These are phyloP conservation scores for Xenosphaeropsis pyriputrescens DNA, from an alignment of 2,329 filamentous ascomycete species.

Conservation along the genomic window DNA sequence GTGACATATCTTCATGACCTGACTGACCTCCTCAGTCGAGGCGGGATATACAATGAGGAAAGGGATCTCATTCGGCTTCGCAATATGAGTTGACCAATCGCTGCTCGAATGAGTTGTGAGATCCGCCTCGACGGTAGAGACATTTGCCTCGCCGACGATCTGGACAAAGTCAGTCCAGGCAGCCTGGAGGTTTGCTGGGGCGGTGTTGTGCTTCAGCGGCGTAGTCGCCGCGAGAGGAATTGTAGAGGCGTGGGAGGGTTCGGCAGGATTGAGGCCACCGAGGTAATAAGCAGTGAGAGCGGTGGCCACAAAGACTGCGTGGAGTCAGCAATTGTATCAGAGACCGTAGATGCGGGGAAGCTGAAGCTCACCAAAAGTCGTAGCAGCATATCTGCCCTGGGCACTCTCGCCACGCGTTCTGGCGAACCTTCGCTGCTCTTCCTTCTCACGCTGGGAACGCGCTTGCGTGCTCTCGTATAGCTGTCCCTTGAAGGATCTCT, in stretches of 20 bases:
- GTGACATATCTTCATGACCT: slow-evolving; percentile 82
- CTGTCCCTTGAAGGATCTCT: slow-evolving; percentile 36
- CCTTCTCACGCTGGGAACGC: slow-evolving; percentile 37
- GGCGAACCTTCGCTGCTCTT: slow-evolving; percentile 35
- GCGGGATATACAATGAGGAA: slow-evolving; percentile 65
- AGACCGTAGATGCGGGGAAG: background rate
- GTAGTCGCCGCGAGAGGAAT: slow-evolving; percentile 36
- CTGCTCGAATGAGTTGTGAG: slow-evolving; percentile 42
- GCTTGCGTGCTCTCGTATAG: slow-evolving; percentile 42
- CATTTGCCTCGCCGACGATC: slow-evolving; percentile 48
- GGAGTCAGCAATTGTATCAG: background rate
- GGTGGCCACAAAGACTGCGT: slow-evolving; percentile 13
- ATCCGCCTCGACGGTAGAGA: slow-evolving; percentile 42
- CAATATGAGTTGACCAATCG: slow-evolving; percentile 46
- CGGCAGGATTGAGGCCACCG: slow-evolving; percentile 37
- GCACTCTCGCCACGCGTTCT: slow-evolving; percentile 22
- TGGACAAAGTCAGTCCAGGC: slow-evolving; percentile 55
- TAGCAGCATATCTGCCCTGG: slow-evolving; percentile 30
- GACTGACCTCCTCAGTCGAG: slow-evolving; percentile 70
- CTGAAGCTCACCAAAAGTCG: slow-evolving; percentile 33
- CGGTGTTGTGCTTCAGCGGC: slow-evolving; percentile 40
- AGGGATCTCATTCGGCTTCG: slow-evolving; percentile 31
- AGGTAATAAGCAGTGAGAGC: slow-evolving; percentile 32
- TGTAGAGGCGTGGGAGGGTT: slow-evolving; percentile 38
- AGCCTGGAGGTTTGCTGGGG: slow-evolving; percentile 49